Evolutionary conservation across 371 early-diverging fungal genomes (phyloP), one percentile per base, ranked within the genome.

Genomic region (Batkoa obscura): DNA sequence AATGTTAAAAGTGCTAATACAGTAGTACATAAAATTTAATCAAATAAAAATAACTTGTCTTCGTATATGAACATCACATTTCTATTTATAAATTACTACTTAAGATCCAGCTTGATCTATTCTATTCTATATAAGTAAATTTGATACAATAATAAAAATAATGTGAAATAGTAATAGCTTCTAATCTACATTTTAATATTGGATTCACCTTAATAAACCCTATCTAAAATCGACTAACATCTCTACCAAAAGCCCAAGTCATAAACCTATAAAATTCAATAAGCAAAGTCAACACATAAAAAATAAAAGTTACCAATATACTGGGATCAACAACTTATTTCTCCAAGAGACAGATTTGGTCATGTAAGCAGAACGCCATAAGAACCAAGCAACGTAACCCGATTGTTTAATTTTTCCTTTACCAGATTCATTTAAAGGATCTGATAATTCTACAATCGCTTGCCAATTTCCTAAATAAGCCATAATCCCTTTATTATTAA

Each of bases 291-390:
- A 1, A 38, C 13, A 12, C 46, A 30, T 32, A 30, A 5, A 2
- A 17, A 12, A 9, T 10, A 15, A 33, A 32, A 9, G 12, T 39
- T 55, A 68, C 85, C 85, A 83, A 62, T 78, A 75, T 73, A 76
- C 72, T 3, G 76, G 75, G 50, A 88, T 81, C 48, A 84, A 62
- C 62, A 84, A 63, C 61, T 82, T 83, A 68, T 85, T 88, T 45
- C 82, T 67, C 34, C 72, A 54, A 31, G 78, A 77, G 23, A 86
- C 83, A 49, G 73, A 74, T 78, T 78, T 78, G 41, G 82, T 79
- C 60, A 84, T 68, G 64, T 88, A 88, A 10, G 82, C 76, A 31
- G 79, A 79, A 54, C 89, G 65, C 89, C 89, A 88, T 55, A 86
- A 72, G 52, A 73, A 58, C 85, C 77, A 86, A 10, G 80, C 83